A percentile compares a stretch with the other conserved stretches of the same genome.
Conservation (phyloP, 306 rosid species). For the Prunus salicina region DNA sequence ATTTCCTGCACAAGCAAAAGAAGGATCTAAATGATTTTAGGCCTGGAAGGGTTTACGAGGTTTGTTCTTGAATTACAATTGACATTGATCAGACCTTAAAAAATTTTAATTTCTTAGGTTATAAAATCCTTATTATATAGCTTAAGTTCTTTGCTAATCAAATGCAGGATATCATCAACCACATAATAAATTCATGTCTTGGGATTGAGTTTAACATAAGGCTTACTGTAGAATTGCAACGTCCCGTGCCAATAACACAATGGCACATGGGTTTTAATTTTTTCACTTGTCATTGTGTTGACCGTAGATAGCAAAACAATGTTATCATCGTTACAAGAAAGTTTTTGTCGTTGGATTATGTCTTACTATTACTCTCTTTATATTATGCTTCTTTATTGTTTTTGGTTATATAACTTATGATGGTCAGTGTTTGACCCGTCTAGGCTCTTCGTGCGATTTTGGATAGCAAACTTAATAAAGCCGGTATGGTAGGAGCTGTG, state of each 20-base stretch:
- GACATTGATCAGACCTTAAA: too few species aligned
- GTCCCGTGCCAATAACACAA: too few species aligned
- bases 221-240: not conserved
- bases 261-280: too few species aligned
- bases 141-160: too few species aligned
- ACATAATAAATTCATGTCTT: not conserved
- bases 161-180: not conserved
- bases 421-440: not conserved
- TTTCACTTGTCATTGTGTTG: too few species aligned
- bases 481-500: constrained; percentile 34
- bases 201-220: not conserved
- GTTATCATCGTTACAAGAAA: too few species aligned
- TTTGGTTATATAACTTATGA: not conserved
- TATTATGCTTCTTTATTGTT: not conserved
- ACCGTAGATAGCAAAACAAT: too few species aligned
- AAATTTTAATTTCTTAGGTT: too few species aligned
- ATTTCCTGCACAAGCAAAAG: not conserved
- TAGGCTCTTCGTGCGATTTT: constrained; percentile 31
- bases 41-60: not conserved
- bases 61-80: not conserved
- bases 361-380: not conserved
- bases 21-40: not conserved
- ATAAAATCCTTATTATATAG: too few species aligned
- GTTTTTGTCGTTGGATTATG: not conserved
- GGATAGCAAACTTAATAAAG: constrained; percentile 38